Conservation (phyloP, 2,329 filamentous ascomycete species). For the Ophiostoma populinum region DNA sequence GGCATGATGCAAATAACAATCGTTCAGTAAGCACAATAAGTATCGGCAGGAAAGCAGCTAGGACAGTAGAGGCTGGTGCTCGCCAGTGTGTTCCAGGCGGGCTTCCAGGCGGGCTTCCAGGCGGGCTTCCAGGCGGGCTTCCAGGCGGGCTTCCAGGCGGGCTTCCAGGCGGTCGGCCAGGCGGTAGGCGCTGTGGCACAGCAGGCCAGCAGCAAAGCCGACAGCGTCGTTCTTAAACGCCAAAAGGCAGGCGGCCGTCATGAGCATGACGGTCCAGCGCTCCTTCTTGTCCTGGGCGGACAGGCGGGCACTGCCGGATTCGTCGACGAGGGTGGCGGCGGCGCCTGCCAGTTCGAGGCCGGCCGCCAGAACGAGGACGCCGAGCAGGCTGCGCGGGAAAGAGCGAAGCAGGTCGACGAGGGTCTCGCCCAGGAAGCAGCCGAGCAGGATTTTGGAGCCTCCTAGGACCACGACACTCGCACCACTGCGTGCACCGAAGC, state of each 20-base stretch:
- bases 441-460: slow-evolving; percentile 55
- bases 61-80: too few species aligned
- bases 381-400: slow-evolving; percentile 64
- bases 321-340: slow-evolving; percentile 65
- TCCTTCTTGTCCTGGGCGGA: slow-evolving; percentile 53
- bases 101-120: too few species aligned
- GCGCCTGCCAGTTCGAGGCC: slow-evolving; percentile 78
- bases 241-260: slow-evolving; percentile 65
- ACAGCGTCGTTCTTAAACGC: slow-evolving; percentile 83
- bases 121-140: too few species aligned
- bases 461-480: slow-evolving; percentile 70
- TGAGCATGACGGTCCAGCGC: slow-evolving; percentile 79
- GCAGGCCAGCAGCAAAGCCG: slow-evolving; percentile 66
- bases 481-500: slow-evolving; percentile 80
- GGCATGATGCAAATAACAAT: too few species aligned
- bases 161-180: slow-evolving; percentile 20
- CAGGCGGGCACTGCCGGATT: not conserved
- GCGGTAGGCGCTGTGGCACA: slow-evolving; percentile 56
- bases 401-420: slow-evolving; percentile 51
- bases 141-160: slow-evolving; percentile 12
- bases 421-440: slow-evolving; percentile 55
- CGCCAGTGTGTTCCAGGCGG: too few species aligned
- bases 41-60: too few species aligned
- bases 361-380: slow-evolving; percentile 78
- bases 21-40: too few species aligned